Evolutionary conservation across 352 stramenopile genomes (phyloP), one percentile per base, ranked within the genome.

Genomic region (Peronospora belbahrii): DNA sequence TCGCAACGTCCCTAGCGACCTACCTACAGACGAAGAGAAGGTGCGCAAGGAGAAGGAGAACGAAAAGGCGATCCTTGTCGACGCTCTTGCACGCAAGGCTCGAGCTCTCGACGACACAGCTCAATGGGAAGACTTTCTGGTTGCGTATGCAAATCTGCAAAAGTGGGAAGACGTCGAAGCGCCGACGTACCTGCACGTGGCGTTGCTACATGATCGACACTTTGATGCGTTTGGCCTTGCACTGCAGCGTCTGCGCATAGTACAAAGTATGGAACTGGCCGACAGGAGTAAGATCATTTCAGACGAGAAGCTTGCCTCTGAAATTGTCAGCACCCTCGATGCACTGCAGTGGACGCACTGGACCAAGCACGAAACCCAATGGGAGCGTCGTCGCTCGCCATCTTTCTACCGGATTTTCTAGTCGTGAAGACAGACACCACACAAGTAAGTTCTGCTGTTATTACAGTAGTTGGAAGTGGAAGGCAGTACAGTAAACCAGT

Each of bases 101-200:
- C 81, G 81, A 27, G 81, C 81, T n/a, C 41, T 88, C 3, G 75
- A 78, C 2, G 68, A 88, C 50, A 50, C 46, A 0, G 63, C 43
- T 4, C 46, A 85, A 48, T 83, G 69, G 68, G 63, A 78, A 20
- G 58, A 59, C 17, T 90, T 93, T 35, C 20, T 68, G n/a, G 10
- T 49, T 6, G 52, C 62, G n/a, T 84, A 74, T 40, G 38, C 55
- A 1, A 56, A 50, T 35, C 70, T 93, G 1, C 65, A 88, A 42
- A 83, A 93, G 51, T 93, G 81, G 81, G 73, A 59, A 18, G 80
- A 92, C 46, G 67, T 83, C 0, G 74, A 88, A 17, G 57, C 63
- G 38, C 33, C 65, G 18, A 60, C 68, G 50, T 80, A 72, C 34
- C 35, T 88, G 31, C 59, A 80, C 22, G 75, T 87, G 5, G 56